phyloP scores from a whole-genome alignment of 2,329 filamentous ascomycete genomes.

The Penicillium sp. region DNA sequence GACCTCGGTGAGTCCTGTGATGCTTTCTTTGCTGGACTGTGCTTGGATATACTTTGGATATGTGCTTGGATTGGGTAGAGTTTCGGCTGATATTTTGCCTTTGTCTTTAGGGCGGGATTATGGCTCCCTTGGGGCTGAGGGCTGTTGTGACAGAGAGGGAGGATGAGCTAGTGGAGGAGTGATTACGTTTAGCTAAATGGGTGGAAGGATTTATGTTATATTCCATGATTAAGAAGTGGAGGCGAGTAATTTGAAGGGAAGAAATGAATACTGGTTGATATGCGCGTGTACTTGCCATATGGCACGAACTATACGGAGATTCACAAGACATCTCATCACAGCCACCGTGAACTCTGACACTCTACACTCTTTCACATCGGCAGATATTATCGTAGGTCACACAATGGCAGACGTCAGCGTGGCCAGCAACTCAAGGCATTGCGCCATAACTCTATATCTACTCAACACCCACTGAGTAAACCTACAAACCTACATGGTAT shows the following conservation, averaged over 20 bases:
- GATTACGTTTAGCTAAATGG: too few species aligned
- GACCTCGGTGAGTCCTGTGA: constrained; percentile 27
- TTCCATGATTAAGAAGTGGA: too few species aligned
- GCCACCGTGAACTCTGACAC: not conserved
- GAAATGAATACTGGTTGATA: too few species aligned
- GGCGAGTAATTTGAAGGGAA: too few species aligned
- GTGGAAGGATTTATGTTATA: too few species aligned
- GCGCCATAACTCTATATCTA: constrained; percentile 3
- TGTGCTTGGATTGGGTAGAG: too few species aligned
- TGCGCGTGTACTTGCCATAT: too few species aligned
- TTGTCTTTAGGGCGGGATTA: constrained; percentile 25
- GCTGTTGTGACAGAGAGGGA: constrained; percentile 18
- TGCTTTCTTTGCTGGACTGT: not conserved
- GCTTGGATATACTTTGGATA: not conserved
- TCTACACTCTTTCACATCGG: too few species aligned
- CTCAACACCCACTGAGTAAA: not conserved
- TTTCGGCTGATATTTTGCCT: constrained; percentile 10
- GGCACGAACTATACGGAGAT: too few species aligned
- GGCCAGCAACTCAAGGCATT: not conserved
- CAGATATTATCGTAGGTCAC: not conserved
- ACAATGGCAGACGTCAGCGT: not conserved
- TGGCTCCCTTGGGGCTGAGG: constrained; percentile 27
- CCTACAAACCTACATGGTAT: too few species aligned
- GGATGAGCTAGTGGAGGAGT: not conserved
- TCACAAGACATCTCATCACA: too few species aligned